phyloP scores from a whole-genome alignment of 1,139 yeast species.

The Taphrina communis region DNA sequence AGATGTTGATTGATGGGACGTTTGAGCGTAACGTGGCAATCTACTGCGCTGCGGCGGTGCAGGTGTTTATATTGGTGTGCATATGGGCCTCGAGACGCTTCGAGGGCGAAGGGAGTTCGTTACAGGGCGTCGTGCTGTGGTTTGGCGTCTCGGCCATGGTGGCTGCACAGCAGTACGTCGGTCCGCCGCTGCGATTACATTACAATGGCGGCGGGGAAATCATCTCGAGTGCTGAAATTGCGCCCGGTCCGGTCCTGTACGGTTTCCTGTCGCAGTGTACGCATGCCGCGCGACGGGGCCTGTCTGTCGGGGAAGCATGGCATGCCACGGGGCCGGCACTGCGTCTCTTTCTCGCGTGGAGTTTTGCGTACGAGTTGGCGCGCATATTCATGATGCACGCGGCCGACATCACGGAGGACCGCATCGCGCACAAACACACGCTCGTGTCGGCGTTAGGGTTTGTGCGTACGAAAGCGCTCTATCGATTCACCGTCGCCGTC shows the following conservation, averaged over 20 bases:
- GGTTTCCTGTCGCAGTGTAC: constrained; percentile 23
- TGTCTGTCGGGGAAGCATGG: neutral
- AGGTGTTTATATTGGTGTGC: constrained; percentile 13
- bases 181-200: constrained; percentile 23
- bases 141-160: constrained; percentile 16
- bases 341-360: constrained; percentile 14
- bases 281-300: neutral
- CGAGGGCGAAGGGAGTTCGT: constrained; percentile 16
- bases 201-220: constrained; percentile 26
- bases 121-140: constrained; percentile 24
- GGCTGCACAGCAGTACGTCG: constrained; percentile 31
- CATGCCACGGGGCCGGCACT: neutral
- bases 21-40: constrained; percentile 17
- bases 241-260: constrained; percentile 21
- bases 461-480: constrained; percentile 13
- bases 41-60: constrained; percentile 12
- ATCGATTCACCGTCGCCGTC: neutral
- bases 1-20: constrained; percentile 16
- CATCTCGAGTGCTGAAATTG: constrained; percentile 11
- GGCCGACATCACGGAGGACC: constrained; percentile 28
- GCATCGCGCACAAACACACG: constrained; percentile 26
- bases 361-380: constrained; percentile 9
- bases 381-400: constrained; percentile 27
- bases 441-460: constrained; percentile 22
- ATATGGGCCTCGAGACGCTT: neutral